phyloP scores from a whole-genome alignment of 2,329 filamentous ascomycete species.

The Paraphaeosphaeria sporulosa region DNA sequence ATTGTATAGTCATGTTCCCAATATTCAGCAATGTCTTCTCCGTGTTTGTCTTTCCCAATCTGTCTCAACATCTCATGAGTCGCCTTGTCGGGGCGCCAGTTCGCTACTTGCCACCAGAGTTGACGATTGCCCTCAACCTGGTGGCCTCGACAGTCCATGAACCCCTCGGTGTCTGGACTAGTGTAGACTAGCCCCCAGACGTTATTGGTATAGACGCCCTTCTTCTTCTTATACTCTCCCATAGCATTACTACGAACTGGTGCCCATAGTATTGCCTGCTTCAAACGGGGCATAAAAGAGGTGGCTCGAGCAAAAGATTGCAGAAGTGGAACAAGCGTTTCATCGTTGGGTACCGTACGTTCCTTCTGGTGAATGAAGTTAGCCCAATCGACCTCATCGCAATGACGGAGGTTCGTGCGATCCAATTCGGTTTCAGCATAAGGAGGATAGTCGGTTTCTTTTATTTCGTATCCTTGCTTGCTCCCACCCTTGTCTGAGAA shows the following conservation, averaged over 20 bases:
- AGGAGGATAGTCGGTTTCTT: constrained; percentile 1
- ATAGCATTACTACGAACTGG: background rate
- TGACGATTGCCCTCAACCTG: constrained; percentile 1
- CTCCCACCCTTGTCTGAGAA: background rate
- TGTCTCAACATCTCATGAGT: constrained; percentile 2
- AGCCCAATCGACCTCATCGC: background rate
- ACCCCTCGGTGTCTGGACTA: background rate
- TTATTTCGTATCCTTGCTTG: constrained; percentile 1
- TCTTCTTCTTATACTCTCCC: background rate
- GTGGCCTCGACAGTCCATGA: constrained; percentile 1
- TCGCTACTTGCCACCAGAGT: constrained; percentile 11
- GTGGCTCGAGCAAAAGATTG: constrained; percentile 5
- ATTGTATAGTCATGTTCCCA: constrained; percentile 5
- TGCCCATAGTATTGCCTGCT: constrained; percentile 7
- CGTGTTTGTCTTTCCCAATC: constrained; percentile 1
- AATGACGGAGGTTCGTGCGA: background rate
- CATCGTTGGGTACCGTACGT: constrained; percentile 5
- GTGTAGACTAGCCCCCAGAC: constrained; percentile 11
- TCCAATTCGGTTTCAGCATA: background rate
- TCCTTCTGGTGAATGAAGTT: background rate
- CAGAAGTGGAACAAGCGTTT: constrained; percentile 7
- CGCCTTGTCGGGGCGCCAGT: constrained; percentile 8
- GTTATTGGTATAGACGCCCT: background rate
- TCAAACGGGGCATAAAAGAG: constrained; percentile 6
- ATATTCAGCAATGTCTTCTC: constrained; percentile 3